A percentile compares a stretch with the other conserved stretches of the same genome.
phyloP scores from a whole-genome alignment of 805 yeast genomes.

The Ogataea chonburiensis region DNA sequence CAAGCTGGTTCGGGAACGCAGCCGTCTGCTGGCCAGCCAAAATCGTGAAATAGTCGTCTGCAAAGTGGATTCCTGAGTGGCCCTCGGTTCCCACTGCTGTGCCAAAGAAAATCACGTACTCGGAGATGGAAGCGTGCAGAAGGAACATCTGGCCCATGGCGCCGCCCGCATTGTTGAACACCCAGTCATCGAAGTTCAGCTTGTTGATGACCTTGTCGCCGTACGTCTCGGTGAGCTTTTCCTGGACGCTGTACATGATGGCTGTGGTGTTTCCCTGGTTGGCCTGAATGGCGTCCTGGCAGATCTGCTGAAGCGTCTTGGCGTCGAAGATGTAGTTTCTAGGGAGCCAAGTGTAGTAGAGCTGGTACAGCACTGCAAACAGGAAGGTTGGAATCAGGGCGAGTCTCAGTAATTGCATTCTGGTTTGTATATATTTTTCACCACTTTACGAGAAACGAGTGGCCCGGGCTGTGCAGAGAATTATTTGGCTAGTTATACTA shows the following conservation, averaged over 20 bases:
- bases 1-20: conserved; percentile 59
- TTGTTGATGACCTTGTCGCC: conserved; percentile 69
- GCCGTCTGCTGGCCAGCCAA: conserved; percentile 78
- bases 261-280: conserved; percentile 63
- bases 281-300: conserved; percentile 50
- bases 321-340: conserved; percentile 68
- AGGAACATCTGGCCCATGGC: conserved; percentile 98
- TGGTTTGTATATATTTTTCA: too few species aligned
- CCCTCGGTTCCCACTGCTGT: conserved; percentile 95
- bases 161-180: conserved; percentile 96
- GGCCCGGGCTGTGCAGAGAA: conserved; percentile 4
- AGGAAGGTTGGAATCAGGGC: conserved; percentile 29
- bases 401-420: conserved; percentile 16
- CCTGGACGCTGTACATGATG: conserved; percentile 61
- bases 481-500: too few species aligned
- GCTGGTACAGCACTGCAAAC: conserved; percentile 37
- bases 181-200: conserved; percentile 80
- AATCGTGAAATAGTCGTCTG: conserved; percentile 96
- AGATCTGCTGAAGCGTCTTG: conserved; percentile 54
- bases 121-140: conserved; percentile 90
- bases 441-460: conserved; percentile 3
- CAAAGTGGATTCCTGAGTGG: conserved; percentile 92
- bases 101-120: conserved; percentile 91
- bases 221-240: conserved; percentile 57
- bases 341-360: conserved; percentile 69